Evolutionary conservation across 495 filamentous ascomycete species (phyloP).

Genomic region (Penicillium maclennaniae): DNA sequence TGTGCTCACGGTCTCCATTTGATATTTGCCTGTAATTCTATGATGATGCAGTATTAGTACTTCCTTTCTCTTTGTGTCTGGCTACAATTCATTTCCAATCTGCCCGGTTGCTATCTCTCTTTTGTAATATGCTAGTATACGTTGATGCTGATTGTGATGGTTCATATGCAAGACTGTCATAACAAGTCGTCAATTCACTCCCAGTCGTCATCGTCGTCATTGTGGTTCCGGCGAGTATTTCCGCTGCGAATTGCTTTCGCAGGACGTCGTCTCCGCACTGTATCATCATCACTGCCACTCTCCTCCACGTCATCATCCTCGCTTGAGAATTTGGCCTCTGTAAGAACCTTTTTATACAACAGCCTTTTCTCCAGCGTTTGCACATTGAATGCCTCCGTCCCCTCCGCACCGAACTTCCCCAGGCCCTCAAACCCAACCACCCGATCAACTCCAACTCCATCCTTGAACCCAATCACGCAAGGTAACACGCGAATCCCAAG

Average conservation of each 20-base stretch:
- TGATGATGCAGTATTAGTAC: constrained; percentile 37
- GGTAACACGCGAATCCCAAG: constrained; percentile 67
- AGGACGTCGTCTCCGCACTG: constrained; percentile 19
- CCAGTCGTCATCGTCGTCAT: constrained; percentile 60
- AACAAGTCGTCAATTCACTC: constrained; percentile 44
- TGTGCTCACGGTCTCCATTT: constrained; percentile 21
- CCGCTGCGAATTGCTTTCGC: constrained; percentile 52
- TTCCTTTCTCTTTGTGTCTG: constrained; percentile 11
- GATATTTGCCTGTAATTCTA: constrained; percentile 38
- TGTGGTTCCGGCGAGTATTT: constrained; percentile 11
- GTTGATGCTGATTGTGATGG: neutral
- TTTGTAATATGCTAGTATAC: neutral
- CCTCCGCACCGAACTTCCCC: constrained; percentile 51
- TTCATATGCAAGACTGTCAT: neutral
- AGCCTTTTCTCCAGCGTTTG: constrained; percentile 61
- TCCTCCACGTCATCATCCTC: constrained; percentile 37
- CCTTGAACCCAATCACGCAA: constrained; percentile 70
- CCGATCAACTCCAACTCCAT: constrained; percentile 62
- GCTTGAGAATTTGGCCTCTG: constrained; percentile 47
- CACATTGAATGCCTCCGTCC: constrained; percentile 58
- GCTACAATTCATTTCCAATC: constrained; percentile 13
- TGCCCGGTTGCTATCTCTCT: neutral
- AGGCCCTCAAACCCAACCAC: constrained; percentile 75
- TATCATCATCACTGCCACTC: constrained; percentile 28
- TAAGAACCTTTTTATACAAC: constrained; percentile 54